Percentiles rank a stretch among this genome's conserved stretches.
phyloP scores from a whole-genome alignment of 2,329 filamentous ascomycete genomes.

The Sclerotinia borealis region DNA sequence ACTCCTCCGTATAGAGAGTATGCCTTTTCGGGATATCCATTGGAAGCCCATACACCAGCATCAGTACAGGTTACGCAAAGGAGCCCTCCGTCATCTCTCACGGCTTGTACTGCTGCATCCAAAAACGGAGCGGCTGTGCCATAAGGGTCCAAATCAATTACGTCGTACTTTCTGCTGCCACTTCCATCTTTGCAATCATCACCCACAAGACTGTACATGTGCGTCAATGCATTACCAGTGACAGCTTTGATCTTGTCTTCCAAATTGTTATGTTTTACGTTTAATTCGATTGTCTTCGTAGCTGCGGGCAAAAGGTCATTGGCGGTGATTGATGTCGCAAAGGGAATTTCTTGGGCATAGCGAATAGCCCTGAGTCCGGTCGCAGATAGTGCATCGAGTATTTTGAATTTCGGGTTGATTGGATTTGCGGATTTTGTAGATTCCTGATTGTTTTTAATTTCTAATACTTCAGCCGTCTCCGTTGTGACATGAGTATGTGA shows the following conservation, averaged over 20 bases:
- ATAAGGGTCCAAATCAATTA: conserved; percentile 95
- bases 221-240: conserved; percentile 76
- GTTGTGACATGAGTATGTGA: background rate
- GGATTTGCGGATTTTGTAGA: conserved; percentile 8
- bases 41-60: conserved; percentile 88
- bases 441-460: background rate
- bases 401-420: conserved; percentile 53
- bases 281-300: conserved; percentile 73
- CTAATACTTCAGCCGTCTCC: background rate
- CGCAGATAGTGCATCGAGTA: conserved; percentile 90
- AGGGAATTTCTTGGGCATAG: conserved; percentile 87
- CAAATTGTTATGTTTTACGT: conserved; percentile 77
- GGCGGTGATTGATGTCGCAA: conserved; percentile 73
- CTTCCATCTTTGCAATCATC: conserved; percentile 33
- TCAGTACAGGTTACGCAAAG: conserved; percentile 96
- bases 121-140: conserved; percentile 90
- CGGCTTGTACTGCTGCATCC: conserved; percentile 80
- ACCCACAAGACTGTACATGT: conserved; percentile 77
- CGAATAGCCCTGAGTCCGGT: conserved; percentile 86
- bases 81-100: conserved; percentile 78
- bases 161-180: conserved; percentile 66
- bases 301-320: conserved; percentile 82
- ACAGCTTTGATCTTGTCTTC: conserved; percentile 64
- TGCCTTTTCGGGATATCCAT: conserved; percentile 89
- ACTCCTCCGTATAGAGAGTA: conserved; percentile 90